Percentiles rank a stretch among this genome's conserved stretches.
Conservation (phyloP, 495 filamentous ascomycete genomes). For the Penicillium parvum region DNA sequence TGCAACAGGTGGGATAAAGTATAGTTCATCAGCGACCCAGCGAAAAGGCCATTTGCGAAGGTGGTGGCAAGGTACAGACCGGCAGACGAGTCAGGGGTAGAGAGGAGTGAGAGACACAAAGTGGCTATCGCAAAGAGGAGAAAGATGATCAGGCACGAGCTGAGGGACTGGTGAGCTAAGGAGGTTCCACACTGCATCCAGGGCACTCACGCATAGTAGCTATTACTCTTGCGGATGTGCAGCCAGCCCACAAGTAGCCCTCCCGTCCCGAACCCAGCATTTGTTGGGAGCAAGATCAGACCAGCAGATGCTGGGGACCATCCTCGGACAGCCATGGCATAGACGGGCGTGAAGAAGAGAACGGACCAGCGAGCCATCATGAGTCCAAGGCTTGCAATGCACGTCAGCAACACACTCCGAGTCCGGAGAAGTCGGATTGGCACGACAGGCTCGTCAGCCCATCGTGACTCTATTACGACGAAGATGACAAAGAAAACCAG, state of each 20-base stretch:
- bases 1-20: constrained; percentile 71
- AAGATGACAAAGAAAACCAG: constrained; percentile 51
- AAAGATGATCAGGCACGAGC: constrained; percentile 51
- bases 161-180: constrained; percentile 7
- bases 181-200: background rate
- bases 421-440: constrained; percentile 59
- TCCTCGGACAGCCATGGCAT: constrained; percentile 63
- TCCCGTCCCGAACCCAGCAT: constrained; percentile 66
- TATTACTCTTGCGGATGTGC: constrained; percentile 62
- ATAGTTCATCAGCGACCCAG: constrained; percentile 70
- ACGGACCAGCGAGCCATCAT: constrained; percentile 75
- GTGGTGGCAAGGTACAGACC: constrained; percentile 48
- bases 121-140: constrained; percentile 50
- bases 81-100: constrained; percentile 42
- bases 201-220: constrained; percentile 53
- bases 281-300: constrained; percentile 69
- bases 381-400: constrained; percentile 61
- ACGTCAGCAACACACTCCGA: constrained; percentile 62
- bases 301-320: constrained; percentile 64
- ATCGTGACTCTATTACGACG: constrained; percentile 53
- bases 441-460: constrained; percentile 62
- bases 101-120: constrained; percentile 45
- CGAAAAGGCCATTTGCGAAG: constrained; percentile 64
- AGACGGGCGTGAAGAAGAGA: constrained; percentile 73
- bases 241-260: constrained; percentile 64